Evolutionary conservation across 257 asterid genomes (phyloP).

Genomic region (Plantago elongata): DNA sequence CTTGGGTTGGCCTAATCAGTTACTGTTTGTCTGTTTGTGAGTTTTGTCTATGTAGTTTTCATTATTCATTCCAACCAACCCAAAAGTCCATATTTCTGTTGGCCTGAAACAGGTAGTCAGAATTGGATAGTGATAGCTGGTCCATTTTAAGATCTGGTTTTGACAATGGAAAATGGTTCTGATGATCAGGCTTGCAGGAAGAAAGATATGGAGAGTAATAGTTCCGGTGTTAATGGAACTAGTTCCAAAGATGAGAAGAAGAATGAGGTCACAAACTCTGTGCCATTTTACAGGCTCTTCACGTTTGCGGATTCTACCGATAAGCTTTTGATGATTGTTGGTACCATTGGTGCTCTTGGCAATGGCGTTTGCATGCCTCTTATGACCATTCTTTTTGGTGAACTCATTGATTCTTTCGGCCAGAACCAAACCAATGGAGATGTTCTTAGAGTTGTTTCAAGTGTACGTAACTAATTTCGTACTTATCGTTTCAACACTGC

Average conservation of each 20-base stretch:
- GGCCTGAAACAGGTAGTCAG: too few species aligned
- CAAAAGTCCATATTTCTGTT: too few species aligned
- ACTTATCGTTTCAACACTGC: background rate
- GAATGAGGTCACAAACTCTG: constrained; percentile 23
- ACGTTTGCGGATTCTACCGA: constrained; percentile 56
- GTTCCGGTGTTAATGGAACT: constrained; percentile 7
- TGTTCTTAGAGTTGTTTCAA: constrained; percentile 45
- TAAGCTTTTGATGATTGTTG: constrained; percentile 43
- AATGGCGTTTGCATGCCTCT: constrained; percentile 43
- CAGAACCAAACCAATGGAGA: constrained; percentile 21
- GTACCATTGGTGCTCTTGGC: constrained; percentile 52
- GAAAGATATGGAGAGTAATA: background rate
- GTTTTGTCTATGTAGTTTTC: too few species aligned
- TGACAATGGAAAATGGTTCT: too few species aligned
- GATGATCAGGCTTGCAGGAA: too few species aligned
- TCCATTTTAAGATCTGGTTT: too few species aligned
- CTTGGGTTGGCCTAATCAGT: too few species aligned
- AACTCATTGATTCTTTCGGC: constrained; percentile 54
- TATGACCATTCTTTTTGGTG: constrained; percentile 53
- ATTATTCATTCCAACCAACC: too few species aligned
- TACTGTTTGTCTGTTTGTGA: too few species aligned
- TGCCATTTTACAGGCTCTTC: constrained; percentile 52
- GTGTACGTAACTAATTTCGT: background rate
- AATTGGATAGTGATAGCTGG: too few species aligned
- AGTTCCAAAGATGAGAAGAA: background rate